Evolutionary conservation across 2,329 filamentous ascomycete species (phyloP), one percentile per base, ranked within the genome.

Genomic region (Aspergillus latus): DNA sequence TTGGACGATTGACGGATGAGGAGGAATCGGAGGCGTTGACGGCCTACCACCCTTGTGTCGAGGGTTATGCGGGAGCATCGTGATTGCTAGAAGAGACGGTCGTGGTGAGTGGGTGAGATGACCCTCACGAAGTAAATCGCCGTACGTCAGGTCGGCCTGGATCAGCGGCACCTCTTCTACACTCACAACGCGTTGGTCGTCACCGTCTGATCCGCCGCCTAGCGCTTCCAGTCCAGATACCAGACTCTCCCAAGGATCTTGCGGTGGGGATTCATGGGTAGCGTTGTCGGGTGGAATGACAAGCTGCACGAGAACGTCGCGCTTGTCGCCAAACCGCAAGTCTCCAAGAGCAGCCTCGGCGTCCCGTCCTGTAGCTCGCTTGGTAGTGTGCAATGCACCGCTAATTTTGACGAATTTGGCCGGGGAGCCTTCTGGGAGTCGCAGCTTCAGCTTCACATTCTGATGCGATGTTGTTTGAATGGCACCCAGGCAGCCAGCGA

Each of bases 371-470:
- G 92, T 95, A 11, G 93, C 94, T 59, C 94, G 88, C 79, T 97
- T 99, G 2, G 93, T 97, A 60, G 96, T 95, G 70, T 97, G 92
- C 57, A 99, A 79, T 4, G 93, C 94, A 52, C 94, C 94, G 68
- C 91, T 97, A 68, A 99, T 97, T 78, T 99, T 99, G 72, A 97
- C 90, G 71, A 99, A 99, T 71, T 96, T 97, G 66, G 94, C 94
- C 0, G 93, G 94, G 2, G 94, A 99, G 16, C 94, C 94, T 76
- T 99, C 94, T 0, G 94, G 94, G 6, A 99, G 79, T 65, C 90
- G 90, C 55, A 99, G 84, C 79, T 95, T 96, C 53, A 99, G 82
- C 79, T 96, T 97, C 56, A 95, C 94, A 68, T 97, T 97, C 72
- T 97, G 94, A 72, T 99, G 94, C n/a, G 94, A 97, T 29, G 91